Conservation (phyloP, 306 rosid species). For the Hippophae rhamnoides region DNA sequence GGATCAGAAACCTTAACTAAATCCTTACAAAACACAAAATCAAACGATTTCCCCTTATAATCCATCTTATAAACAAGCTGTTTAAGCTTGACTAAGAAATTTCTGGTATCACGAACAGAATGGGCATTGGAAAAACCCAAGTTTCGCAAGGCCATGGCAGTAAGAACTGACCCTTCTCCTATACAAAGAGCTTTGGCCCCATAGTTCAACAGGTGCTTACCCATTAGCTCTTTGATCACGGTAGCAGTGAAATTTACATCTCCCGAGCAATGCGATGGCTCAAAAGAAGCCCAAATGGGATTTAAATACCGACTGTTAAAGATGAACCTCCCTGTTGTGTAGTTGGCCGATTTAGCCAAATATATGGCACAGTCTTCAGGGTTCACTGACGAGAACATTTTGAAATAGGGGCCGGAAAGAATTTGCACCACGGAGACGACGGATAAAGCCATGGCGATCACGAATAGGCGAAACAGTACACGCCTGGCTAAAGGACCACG, state of each 20-base stretch:
- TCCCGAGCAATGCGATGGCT: constrained; percentile 32
- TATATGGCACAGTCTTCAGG: constrained; percentile 31
- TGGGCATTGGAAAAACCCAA: constrained; percentile 48
- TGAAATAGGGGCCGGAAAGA: constrained; percentile 34
- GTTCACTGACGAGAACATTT: constrained; percentile 30
- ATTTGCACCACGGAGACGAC: constrained; percentile 42
- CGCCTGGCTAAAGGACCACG: constrained; percentile 43
- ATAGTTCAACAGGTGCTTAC: constrained; percentile 29
- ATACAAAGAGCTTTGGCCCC: constrained; percentile 46
- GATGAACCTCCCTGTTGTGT: constrained; percentile 30
- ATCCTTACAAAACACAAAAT: constrained; percentile 66
- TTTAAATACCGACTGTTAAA: constrained; percentile 44
- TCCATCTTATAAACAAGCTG: constrained; percentile 30
- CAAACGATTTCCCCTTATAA: constrained; percentile 44
- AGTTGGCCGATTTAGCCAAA: constrained; percentile 10
- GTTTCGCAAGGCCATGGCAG: constrained; percentile 37
- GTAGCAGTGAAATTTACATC: constrained; percentile 34
- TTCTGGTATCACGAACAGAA: constrained; percentile 28
- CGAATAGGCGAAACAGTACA: constrained; percentile 38
- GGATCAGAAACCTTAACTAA: constrained; percentile 54
- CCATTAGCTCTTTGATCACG: constrained; percentile 36
- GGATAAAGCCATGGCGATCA: constrained; percentile 51
- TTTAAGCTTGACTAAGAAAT: constrained; percentile 39
- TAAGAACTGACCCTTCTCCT: constrained; percentile 49
- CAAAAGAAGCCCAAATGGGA: constrained; percentile 49